phyloP scores from a whole-genome alignment of 768 basidiomycete species.

The Gelatoporia subvermispora region DNA sequence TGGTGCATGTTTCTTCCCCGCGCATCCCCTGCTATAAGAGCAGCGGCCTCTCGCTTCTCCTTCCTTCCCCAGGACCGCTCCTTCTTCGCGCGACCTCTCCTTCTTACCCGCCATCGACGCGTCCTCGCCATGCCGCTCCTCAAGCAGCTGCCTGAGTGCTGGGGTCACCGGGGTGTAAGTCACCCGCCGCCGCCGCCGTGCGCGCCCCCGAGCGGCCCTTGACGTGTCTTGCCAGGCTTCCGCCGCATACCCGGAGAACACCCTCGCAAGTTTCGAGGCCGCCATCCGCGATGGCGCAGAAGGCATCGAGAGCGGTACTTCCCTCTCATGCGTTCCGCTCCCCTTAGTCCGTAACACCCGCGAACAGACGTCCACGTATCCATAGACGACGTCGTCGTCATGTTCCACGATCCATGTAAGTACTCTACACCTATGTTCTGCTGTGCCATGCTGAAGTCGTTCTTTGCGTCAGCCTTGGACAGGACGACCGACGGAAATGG shows the following conservation, averaged over 20 bases:
- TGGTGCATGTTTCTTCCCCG: too few relatives aligned
- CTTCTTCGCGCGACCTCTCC: neutral
- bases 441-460: neutral
- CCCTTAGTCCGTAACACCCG: conserved; percentile 39
- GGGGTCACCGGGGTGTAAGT: conserved; percentile 68
- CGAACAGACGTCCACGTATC: conserved; percentile 92
- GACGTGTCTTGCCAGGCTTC: conserved; percentile 56
- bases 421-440: neutral
- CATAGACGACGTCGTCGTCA: conserved; percentile 75
- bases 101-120: conserved; percentile 8
- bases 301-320: conserved; percentile 96
- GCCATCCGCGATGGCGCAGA: conserved; percentile 95
- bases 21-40: too few relatives aligned
- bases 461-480: conserved; percentile 43
- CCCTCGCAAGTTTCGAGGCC: conserved; percentile 89
- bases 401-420: conserved; percentile 93
- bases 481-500: conserved; percentile 80
- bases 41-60: too few relatives aligned
- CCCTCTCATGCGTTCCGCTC: conserved; percentile 18
- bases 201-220: conserved; percentile 5
- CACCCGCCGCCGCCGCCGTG: conserved; percentile 4
- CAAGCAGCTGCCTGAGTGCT: conserved; percentile 55
- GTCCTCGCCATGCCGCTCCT: conserved; percentile 15
- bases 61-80: neutral
- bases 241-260: conserved; percentile 87